Evolutionary conservation across 805 yeast species (phyloP).

Genomic region (Yarrowia sp.): DNA sequence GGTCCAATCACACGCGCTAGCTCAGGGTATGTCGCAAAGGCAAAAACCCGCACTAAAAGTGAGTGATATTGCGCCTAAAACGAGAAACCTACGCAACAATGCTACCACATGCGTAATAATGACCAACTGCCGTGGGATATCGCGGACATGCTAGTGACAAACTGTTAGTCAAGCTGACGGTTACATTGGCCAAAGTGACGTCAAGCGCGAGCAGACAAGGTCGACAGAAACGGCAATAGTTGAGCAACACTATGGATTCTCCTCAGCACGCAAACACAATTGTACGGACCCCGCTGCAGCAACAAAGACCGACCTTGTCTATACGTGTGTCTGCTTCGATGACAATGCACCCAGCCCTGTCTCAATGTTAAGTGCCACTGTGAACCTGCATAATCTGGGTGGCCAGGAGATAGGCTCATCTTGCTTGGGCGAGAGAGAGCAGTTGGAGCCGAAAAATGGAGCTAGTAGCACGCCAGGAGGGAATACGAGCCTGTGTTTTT

Average conservation of each 20-base stretch:
- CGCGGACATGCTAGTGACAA: neutral
- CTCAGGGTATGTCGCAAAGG: neutral
- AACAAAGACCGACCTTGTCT: neutral
- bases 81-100: neutral
- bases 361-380: neutral
- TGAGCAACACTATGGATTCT: neutral
- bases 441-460: constrained; percentile 1
- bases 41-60: neutral
- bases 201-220: neutral
- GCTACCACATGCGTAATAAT: neutral
- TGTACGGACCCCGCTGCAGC: constrained; percentile 1
- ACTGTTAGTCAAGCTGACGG: neutral
- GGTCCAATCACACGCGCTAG: neutral
- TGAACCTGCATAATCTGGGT: constrained; percentile 10
- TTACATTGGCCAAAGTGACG: neutral
- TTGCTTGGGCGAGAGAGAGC: neutral
- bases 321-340: neutral
- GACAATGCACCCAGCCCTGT: constrained; percentile 18
- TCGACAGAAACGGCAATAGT: neutral
- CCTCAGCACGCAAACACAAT: neutral
- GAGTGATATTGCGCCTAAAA: neutral
- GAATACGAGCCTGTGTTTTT: constrained; percentile 8
- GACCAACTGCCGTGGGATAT: neutral
- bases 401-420: neutral
- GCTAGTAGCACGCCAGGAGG: neutral